phyloP scores from a whole-genome alignment of 108 stramenopile species.

The Cyclotella distinguenda region DNA sequence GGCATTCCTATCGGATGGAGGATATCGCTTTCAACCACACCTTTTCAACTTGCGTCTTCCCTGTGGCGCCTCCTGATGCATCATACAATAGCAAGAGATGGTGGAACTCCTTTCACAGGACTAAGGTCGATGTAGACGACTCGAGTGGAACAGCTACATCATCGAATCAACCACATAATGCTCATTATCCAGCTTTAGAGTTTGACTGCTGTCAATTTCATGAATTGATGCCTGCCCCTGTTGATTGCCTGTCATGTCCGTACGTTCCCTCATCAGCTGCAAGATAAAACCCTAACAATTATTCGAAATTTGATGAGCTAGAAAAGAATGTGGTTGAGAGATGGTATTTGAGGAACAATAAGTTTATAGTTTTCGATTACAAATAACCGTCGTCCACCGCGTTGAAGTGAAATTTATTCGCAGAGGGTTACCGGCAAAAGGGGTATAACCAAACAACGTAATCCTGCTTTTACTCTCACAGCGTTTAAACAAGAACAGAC shows the following conservation, averaged over 20 bases:
- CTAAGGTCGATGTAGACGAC: constrained; percentile 11
- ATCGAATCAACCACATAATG: constrained; percentile 8
- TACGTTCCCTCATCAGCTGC: constrained; percentile 30
- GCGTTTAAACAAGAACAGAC: too few relatives aligned
- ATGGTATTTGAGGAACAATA: too few relatives aligned
- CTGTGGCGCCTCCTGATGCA: constrained; percentile 1
- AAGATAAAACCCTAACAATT: constrained; percentile 1
- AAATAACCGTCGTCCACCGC: too few relatives aligned
- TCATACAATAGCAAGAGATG: neutral
- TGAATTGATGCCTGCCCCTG: constrained; percentile 50
- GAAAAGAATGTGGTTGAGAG: too few relatives aligned
- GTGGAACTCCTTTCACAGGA: constrained; percentile 9
- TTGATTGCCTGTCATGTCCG: constrained; percentile 38
- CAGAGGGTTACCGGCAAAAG: too few relatives aligned
- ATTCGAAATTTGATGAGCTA: too few relatives aligned
- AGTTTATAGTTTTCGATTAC: too few relatives aligned
- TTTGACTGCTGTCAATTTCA: constrained; percentile 80
- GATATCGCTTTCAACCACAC: constrained; percentile 87
- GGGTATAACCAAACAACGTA: too few relatives aligned
- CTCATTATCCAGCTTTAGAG: constrained; percentile 13
- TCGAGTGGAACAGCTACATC: neutral
- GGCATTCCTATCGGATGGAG: constrained; percentile 85
- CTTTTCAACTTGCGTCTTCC: constrained; percentile 87
- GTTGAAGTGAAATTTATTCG: too few relatives aligned
- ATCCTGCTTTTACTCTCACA: too few relatives aligned